These are phyloP conservation scores for Saccharum officinarum DNA, from an alignment of 176 grass and related monocot species.

Conservation along the genomic window DNA sequence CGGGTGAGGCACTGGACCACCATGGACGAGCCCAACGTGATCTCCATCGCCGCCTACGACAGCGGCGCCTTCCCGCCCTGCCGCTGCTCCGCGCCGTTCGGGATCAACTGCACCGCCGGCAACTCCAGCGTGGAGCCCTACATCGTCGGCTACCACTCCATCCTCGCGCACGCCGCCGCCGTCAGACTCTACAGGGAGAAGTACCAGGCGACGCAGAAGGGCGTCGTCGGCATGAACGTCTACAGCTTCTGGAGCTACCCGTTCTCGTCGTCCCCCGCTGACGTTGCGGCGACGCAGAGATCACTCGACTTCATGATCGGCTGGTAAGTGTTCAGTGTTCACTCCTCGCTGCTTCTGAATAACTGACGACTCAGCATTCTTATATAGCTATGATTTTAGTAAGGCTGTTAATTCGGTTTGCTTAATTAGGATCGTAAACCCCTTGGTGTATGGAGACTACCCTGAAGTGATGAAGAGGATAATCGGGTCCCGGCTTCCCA, in stretches of 20 bases:
- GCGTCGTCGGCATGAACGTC: slow-evolving; percentile 61
- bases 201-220: slow-evolving; percentile 75
- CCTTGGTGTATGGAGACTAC: slow-evolving; percentile 80
- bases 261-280: slow-evolving; percentile 34
- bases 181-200: slow-evolving; percentile 62
- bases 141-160: slow-evolving; percentile 43
- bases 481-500: slow-evolving; percentile 54
- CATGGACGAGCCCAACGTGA: slow-evolving; percentile 63
- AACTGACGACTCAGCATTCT: too few relatives aligned
- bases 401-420: too few relatives aligned
- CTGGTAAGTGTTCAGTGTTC: slow-evolving; percentile 34
- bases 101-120: slow-evolving; percentile 47
- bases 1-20: slow-evolving; percentile 79
- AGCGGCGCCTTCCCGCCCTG: slow-evolving; percentile 55
- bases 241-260: slow-evolving; percentile 84
- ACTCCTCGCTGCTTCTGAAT: too few relatives aligned
- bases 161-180: slow-evolving; percentile 63
- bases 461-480: slow-evolving; percentile 72
- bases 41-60: slow-evolving; percentile 58
- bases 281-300: slow-evolving; percentile 59
- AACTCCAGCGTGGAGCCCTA: slow-evolving; percentile 85
- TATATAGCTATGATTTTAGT: too few relatives aligned
- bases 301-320: slow-evolving; percentile 58
- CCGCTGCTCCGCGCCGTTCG: slow-evolving; percentile 71
- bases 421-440: slow-evolving; percentile 52